Conservation (phyloP, 2,329 filamentous ascomycete genomes). For the Penicillium sp. region DNA sequence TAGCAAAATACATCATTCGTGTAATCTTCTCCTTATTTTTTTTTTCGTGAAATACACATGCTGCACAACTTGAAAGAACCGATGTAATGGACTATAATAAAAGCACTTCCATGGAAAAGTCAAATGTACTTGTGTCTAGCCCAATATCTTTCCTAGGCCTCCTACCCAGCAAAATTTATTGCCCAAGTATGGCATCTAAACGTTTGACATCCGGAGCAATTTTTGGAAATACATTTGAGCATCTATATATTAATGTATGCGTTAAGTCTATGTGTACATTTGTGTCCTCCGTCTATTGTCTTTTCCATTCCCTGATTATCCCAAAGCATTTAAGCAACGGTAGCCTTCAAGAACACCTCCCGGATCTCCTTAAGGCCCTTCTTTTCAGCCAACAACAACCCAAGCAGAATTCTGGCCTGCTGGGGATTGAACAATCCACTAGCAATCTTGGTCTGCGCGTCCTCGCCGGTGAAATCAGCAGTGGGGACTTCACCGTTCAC, state of each 20-base stretch:
- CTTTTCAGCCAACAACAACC: constrained; percentile 9
- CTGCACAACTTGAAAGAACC: not conserved
- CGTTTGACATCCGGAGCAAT: not conserved
- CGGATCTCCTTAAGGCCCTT: constrained; percentile 10
- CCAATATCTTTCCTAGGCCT: no score
- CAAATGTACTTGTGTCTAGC: no score
- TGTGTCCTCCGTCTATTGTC: not conserved
- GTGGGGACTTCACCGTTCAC: constrained; percentile 25
- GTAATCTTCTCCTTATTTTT: constrained; percentile 29
- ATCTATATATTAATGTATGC: not conserved
- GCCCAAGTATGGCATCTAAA: not conserved
- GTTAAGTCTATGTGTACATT: not conserved
- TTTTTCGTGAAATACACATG: constrained; percentile 8
- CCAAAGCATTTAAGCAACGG: not conserved
- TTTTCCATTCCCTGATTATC: not conserved
- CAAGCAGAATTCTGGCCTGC: constrained; percentile 8
- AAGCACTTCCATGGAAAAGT: not conserved
- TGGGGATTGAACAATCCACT: constrained; percentile 19
- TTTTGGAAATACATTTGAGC: no score
- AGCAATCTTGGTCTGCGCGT: constrained; percentile 13
- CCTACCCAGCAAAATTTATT: not conserved
- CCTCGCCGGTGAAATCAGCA: constrained; percentile 11
- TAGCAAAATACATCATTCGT: constrained; percentile 36
- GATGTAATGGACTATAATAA: not conserved
- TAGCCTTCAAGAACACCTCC: constrained; percentile 5